phyloP scores from a whole-genome alignment of 192 early-diverging fungal species.

The Dissophora ornata region DNA sequence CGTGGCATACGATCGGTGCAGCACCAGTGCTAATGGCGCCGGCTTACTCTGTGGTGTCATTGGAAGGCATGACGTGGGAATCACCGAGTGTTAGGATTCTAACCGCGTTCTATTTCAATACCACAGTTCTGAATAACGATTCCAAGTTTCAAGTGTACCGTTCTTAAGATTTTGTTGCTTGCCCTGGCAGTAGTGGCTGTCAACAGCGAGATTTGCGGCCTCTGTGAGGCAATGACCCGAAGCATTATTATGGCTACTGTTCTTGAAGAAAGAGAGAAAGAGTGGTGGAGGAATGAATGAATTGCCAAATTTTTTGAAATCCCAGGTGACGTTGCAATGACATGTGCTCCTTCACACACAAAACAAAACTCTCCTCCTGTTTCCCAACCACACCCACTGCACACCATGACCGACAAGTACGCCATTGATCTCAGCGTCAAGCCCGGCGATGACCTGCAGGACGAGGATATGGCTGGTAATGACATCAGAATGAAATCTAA shows the following conservation, averaged over 20 bases:
- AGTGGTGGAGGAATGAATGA: not conserved
- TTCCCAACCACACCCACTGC: not conserved
- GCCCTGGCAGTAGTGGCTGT: not conserved
- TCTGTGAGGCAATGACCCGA: slow-evolving; percentile 10
- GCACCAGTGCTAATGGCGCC: slow-evolving; percentile 32
- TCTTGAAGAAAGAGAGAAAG: not conserved
- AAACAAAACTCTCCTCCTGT: not conserved
- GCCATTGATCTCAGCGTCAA: slow-evolving; percentile 50
- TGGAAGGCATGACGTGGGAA: too few relatives aligned
- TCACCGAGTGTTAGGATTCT: too few relatives aligned
- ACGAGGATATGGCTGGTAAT: slow-evolving; percentile 54
- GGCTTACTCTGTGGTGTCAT: slow-evolving; percentile 7
- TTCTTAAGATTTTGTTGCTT: not conserved
- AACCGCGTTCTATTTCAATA: too few relatives aligned
- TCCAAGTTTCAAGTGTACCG: too few relatives aligned
- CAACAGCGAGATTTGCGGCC: slow-evolving; percentile 10
- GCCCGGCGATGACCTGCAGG: slow-evolving; percentile 48
- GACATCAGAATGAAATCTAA: slow-evolving; percentile 1
- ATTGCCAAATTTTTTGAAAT: too few relatives aligned
- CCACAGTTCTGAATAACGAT: too few relatives aligned
- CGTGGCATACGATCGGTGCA: slow-evolving; percentile 35
- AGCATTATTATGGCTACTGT: slow-evolving; percentile 10
- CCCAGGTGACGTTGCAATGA: slow-evolving; percentile 1
- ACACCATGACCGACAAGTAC: slow-evolving; percentile 42
- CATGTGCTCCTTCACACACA: too few relatives aligned